Percentiles rank a stretch among this genome's conserved stretches.
Conservation (phyloP, 1,139 yeast species). For the Candida tunisiensis region DNA sequence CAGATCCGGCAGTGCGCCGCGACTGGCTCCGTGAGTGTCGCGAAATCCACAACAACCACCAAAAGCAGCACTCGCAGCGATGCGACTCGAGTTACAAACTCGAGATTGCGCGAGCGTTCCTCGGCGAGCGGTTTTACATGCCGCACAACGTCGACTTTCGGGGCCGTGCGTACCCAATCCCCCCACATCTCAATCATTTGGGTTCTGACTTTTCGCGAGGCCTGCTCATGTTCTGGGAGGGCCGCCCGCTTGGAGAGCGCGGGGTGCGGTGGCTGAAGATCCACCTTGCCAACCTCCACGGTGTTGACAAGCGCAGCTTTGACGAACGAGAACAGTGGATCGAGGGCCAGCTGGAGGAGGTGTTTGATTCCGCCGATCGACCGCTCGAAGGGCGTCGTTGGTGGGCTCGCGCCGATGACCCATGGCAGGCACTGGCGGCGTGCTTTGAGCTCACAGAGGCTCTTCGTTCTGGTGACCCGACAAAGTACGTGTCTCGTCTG, state of each 20-base stretch:
- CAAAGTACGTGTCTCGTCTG: conserved; percentile 55
- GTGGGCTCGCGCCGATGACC: conserved; percentile 85
- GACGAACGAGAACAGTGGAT: conserved; percentile 58
- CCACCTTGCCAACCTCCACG: conserved; percentile 78
- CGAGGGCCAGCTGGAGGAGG: conserved; percentile 47
- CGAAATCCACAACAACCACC: conserved; percentile 38
- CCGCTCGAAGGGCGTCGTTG: conserved; percentile 47
- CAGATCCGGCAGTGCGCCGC: conserved; percentile 53
- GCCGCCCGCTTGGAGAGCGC: conserved; percentile 51
- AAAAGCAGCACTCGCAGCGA: conserved; percentile 65
- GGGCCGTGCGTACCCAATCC: conserved; percentile 90
- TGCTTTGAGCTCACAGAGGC: conserved; percentile 74
- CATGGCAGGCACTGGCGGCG: conserved; percentile 88
- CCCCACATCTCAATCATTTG: conserved; percentile 66
- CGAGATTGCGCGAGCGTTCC: conserved; percentile 85
- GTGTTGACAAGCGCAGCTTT: conserved; percentile 71
- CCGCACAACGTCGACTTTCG: conserved; percentile 92
- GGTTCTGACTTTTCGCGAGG: conserved; percentile 90
- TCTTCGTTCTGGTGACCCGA: conserved; percentile 51
- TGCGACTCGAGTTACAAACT: conserved; percentile 88
- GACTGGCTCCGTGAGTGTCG: conserved; percentile 52
- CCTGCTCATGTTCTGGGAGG: conserved; percentile 76
- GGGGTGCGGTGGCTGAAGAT: conserved; percentile 85
- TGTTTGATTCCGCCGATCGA: conserved; percentile 49
- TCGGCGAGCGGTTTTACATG: conserved; percentile 67